Evolutionary conservation across 148 eudicot genomes (phyloP).

Genomic region (Rheum nobile): DNA sequence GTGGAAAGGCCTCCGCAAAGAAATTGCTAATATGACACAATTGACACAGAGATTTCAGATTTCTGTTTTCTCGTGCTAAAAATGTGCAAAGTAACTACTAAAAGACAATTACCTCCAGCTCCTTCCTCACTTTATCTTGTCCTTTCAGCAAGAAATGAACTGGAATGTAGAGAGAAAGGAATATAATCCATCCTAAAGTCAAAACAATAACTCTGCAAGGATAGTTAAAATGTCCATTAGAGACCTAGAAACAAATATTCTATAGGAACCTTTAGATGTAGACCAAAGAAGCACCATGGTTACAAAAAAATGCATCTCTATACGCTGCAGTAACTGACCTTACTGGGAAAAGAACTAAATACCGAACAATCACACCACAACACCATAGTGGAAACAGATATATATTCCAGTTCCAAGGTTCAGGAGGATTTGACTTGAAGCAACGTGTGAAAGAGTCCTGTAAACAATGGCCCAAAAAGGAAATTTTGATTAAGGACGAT

Average conservation of each 20-base stretch:
- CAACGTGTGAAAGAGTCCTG: slow-evolving; percentile 99
- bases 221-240: neutral
- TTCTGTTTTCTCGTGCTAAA: neutral
- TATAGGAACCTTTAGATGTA: neutral
- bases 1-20: neutral
- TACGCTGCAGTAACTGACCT: slow-evolving; percentile 34
- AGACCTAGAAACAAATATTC: neutral
- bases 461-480: neutral
- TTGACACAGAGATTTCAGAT: neutral
- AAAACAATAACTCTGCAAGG: slow-evolving; percentile 67
- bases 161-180: slow-evolving; percentile 85
- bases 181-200: slow-evolving; percentile 88
- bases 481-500: neutral
- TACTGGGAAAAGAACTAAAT: slow-evolving; percentile 65
- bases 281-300: neutral
- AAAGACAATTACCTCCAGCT: slow-evolving; percentile 55
- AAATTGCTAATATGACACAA: neutral
- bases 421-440: slow-evolving; percentile 96
- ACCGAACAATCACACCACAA: slow-evolving; percentile 71
- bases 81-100: neutral
- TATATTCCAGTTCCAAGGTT: slow-evolving; percentile 98
- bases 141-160: slow-evolving; percentile 83
- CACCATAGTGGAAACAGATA: slow-evolving; percentile 97
- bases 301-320: neutral
- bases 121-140: slow-evolving; percentile 76